phyloP scores from a whole-genome alignment of 306 rosid genomes.

The Quercus parvula region DNA sequence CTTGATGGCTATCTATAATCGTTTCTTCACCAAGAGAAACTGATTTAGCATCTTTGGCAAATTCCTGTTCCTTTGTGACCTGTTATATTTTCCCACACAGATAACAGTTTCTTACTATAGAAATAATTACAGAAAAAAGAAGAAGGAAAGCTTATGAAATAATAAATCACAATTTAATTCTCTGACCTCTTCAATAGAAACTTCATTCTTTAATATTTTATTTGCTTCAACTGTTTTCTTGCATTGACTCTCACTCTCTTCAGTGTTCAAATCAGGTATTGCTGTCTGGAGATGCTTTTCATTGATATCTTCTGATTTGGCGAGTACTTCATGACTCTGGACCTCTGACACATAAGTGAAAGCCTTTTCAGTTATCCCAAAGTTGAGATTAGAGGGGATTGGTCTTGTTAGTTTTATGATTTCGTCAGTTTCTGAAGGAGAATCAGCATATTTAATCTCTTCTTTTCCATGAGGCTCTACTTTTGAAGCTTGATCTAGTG shows the following conservation, averaged over 20 bases:
- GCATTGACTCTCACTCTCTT: slow-evolving; percentile 9
- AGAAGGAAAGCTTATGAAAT: not conserved
- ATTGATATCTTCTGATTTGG: slow-evolving; percentile 16
- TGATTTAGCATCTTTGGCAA: slow-evolving; percentile 1
- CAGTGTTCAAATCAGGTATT: not conserved
- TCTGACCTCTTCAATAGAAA: slow-evolving; percentile 27
- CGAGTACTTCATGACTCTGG: slow-evolving; percentile 13
- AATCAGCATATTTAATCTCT: not conserved
- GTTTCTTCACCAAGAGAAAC: slow-evolving; percentile 3
- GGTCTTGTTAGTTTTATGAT: not conserved
- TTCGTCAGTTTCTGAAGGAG: slow-evolving; percentile 9
- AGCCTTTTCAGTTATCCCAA: not conserved
- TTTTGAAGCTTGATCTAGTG: not conserved
- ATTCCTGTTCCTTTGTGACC: slow-evolving; percentile 16
- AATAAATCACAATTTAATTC: not conserved
- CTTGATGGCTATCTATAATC: not conserved
- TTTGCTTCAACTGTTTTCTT: slow-evolving; percentile 18
- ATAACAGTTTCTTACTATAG: not conserved
- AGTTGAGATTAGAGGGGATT: not conserved
- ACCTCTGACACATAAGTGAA: not conserved
- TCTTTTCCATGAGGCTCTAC: slow-evolving; percentile 1
- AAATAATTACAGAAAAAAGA: not conserved
- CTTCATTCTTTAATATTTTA: not conserved
- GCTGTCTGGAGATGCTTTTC: slow-evolving; percentile 17
- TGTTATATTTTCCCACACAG: slow-evolving; percentile 1